A percentile compares a stretch with the other conserved stretches of the same genome.
Evolutionary conservation across 352 stramenopile genomes (phyloP).

Genomic region (Pythium volutum): DNA sequence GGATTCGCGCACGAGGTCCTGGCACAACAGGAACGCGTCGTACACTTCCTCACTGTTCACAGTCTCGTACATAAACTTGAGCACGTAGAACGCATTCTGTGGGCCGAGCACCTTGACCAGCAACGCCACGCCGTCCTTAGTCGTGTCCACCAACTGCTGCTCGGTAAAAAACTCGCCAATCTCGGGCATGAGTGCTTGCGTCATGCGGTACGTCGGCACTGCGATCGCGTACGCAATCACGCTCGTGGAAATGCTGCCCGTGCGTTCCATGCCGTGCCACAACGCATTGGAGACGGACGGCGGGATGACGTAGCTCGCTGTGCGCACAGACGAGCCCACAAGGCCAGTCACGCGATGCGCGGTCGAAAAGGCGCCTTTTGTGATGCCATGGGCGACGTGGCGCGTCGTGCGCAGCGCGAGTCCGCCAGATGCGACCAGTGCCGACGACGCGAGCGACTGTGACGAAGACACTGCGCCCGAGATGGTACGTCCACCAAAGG

Average conservation of each 20-base stretch:
- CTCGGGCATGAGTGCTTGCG: constrained; percentile 43
- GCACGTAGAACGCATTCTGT: constrained; percentile 70
- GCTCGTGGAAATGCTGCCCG: constrained; percentile 52
- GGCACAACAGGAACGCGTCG: constrained; percentile 62
- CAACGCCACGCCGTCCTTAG: constrained; percentile 43
- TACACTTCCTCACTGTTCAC: constrained; percentile 73
- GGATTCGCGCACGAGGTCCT: constrained; percentile 59
- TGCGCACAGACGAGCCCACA: constrained; percentile 51
- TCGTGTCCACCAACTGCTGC: constrained; percentile 50
- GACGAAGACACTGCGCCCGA: constrained; percentile 54
- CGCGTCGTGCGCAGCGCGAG: constrained; percentile 51
- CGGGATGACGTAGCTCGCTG: constrained; percentile 51
- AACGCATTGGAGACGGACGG: constrained; percentile 56
- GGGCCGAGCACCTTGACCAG: constrained; percentile 57
- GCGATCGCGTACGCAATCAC: constrained; percentile 66
- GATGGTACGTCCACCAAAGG: constrained; percentile 59
- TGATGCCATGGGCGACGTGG: constrained; percentile 49
- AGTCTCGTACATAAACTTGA: constrained; percentile 70
- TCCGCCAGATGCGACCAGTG: constrained; percentile 47
- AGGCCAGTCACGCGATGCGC: constrained; percentile 48
- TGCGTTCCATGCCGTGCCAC: constrained; percentile 60
- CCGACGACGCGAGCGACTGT: constrained; percentile 54
- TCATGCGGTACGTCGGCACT: constrained; percentile 64
- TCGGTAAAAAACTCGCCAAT: constrained; percentile 45
- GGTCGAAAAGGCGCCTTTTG: constrained; percentile 48